Evolutionary conservation across 805 yeast species (phyloP), one percentile per base, ranked within the genome.

Genomic region (Candida incommunis): DNA sequence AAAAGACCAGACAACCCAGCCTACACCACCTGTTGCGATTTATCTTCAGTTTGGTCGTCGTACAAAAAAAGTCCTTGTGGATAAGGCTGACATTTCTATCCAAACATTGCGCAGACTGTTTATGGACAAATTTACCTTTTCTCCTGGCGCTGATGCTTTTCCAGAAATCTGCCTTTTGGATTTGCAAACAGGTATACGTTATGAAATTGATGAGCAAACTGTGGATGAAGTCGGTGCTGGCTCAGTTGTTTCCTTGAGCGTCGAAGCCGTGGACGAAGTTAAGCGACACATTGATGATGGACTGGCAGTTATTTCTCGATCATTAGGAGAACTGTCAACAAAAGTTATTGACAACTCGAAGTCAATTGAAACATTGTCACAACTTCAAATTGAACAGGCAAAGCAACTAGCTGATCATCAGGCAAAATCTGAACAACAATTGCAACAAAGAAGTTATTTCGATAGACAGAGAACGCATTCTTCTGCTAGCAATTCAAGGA

Each of bases 71-170:
- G 34, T 51, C 7, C 45, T 48, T 3, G 44, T 51, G n/a, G 46
- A 45, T 22, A 31, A 41, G 1, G 18, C 43, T 2, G 58, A 54
- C 7, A 60, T 74, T 2, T 63, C 79, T 0, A 55, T 72, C 41
- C 48, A 55, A 15, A 20, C 57, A 1, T 44, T 56, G 20, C 70
- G 92, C 41, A 68, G 86, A 1, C 64, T 83, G 22, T 90, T 90
- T 56, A 83, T 88, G 3, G 95, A 90, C 55, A 83, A 78, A 53
- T 88, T 87, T 64, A 85, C 90, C 2, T 86, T 81, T 58, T 73
- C 90, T 0, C 92, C 94, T 0, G 80, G 82, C 0, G 61, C 75
- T 0, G 55, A 49, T 20, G 72, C 76, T 1, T 85, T 86, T 51
- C 96, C 97, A 0, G 82, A 80, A 11, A 73, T 92, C 23, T 82